Percentiles rank a stretch among this genome's conserved stretches.
Evolutionary conservation across 306 rosid genomes (phyloP).

Genomic region (Vigna unguiculata): DNA sequence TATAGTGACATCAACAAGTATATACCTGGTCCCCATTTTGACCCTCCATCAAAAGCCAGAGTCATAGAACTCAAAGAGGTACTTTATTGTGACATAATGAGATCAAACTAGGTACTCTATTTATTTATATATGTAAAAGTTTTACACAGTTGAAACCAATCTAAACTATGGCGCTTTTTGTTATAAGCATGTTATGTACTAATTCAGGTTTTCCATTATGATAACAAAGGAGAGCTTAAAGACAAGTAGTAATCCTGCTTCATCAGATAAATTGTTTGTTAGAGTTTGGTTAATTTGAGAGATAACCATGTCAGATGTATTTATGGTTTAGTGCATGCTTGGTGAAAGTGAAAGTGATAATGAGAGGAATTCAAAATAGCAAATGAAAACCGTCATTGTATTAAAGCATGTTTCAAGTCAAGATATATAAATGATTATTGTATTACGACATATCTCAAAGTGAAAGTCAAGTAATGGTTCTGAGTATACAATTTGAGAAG

Average conservation of each 20-base stretch:
- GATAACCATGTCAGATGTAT: not conserved
- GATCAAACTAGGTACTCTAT: slow-evolving; percentile 19
- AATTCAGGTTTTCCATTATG: slow-evolving; percentile 8
- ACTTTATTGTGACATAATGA: slow-evolving; percentile 41
- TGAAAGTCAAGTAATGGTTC: not conserved
- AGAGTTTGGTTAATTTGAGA: slow-evolving; percentile 20
- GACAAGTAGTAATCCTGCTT: not conserved
- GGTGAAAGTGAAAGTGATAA: slow-evolving; percentile 11
- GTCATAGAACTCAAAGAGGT: slow-evolving; percentile 70
- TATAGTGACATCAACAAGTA: slow-evolving; percentile 85
- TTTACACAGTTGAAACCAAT: not conserved
- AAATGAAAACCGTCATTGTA: not conserved
- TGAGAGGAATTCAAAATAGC: not conserved
- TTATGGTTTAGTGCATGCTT: not conserved
- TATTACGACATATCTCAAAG: not conserved
- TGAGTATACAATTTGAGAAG: slow-evolving; percentile 2
- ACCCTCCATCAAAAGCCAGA: slow-evolving; percentile 76
- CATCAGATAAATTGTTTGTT: slow-evolving; percentile 8
- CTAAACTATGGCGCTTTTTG: not conserved
- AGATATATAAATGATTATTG: not conserved
- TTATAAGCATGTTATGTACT: slow-evolving; percentile 7
- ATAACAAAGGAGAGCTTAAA: not conserved
- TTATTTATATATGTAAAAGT: slow-evolving; percentile 14
- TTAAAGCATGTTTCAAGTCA: slow-evolving; percentile 3
- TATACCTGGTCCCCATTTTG: slow-evolving; percentile 81